Percentiles rank a stretch among this genome's conserved stretches.
These are phyloP conservation scores for Diutina rugosa DNA, from an alignment of 1,139 yeast species.

Conservation along the genomic window DNA sequence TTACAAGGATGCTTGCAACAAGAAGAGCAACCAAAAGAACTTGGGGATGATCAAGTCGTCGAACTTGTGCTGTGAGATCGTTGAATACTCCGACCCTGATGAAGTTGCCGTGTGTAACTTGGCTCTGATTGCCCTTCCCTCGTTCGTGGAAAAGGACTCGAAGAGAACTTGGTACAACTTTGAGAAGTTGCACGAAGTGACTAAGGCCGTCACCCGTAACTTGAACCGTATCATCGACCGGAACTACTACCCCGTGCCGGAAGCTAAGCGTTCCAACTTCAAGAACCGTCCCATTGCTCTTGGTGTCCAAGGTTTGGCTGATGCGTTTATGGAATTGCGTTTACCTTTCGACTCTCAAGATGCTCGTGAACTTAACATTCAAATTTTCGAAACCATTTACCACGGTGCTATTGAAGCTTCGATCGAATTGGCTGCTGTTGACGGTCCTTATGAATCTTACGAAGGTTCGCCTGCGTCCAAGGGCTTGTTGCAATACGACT, in stretches of 20 bases:
- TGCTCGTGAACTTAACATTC: conserved; percentile 60
- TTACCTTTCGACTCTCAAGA: conserved; percentile 69
- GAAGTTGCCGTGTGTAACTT: conserved; percentile 49
- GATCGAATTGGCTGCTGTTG: conserved; percentile 50
- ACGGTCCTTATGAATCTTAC: conserved; percentile 59
- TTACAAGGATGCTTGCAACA: conserved; percentile 44
- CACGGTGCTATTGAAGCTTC: conserved; percentile 81
- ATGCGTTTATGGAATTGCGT: conserved; percentile 63
- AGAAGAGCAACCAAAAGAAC: conserved; percentile 40
- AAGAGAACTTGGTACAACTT: conserved; percentile 47
- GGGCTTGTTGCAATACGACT: conserved; percentile 66
- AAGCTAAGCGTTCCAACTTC: conserved; percentile 57
- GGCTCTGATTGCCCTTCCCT: conserved; percentile 40
- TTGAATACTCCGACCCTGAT: conserved; percentile 40
- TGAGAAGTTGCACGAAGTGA: conserved; percentile 53
- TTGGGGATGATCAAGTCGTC: conserved; percentile 45
- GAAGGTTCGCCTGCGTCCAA: conserved; percentile 75
- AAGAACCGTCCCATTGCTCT: conserved; percentile 77
- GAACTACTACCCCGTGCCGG: conserved; percentile 65
- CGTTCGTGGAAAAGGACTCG: conserved; percentile 30
- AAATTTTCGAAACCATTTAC: conserved; percentile 80
- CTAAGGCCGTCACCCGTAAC: conserved; percentile 65
- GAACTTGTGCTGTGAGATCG: conserved; percentile 45
- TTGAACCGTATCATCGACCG: conserved; percentile 69
- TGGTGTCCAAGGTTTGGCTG: conserved; percentile 89